phyloP scores from a whole-genome alignment of 768 basidiomycete genomes.

The Trichaptum fuscoviolaceum region DNA sequence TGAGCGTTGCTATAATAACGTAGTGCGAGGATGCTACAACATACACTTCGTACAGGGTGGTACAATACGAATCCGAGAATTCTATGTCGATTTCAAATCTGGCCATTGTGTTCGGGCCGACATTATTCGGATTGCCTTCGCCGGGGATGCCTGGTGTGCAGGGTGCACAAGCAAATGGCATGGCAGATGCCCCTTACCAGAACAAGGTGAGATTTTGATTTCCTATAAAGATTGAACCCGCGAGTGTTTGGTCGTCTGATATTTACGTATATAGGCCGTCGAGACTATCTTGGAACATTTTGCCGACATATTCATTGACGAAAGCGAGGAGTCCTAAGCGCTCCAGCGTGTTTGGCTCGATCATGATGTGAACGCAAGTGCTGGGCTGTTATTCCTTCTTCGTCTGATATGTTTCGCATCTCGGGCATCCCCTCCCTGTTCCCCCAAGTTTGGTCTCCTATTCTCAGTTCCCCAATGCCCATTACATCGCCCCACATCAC shows the following conservation, averaged over 20 bases:
- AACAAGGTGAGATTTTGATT: conserved; percentile 47
- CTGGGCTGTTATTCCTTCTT: neutral
- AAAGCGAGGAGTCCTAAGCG: conserved; percentile 40
- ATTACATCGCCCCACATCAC: too few relatives aligned
- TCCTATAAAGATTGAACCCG: neutral
- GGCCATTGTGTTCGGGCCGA: conserved; percentile 97
- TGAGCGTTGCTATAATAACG: conserved; percentile 8
- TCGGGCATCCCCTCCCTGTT: neutral
- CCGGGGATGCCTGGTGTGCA: conserved; percentile 27
- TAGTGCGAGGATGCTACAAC: neutral
- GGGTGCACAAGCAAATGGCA: conserved; percentile 43
- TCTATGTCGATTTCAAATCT: conserved; percentile 92
- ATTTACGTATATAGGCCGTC: conserved; percentile 55
- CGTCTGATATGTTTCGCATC: neutral
- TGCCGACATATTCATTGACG: conserved; percentile 95
- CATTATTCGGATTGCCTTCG: conserved; percentile 72
- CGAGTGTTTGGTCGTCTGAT: neutral
- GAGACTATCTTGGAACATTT: conserved; percentile 95
- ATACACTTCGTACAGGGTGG: conserved; percentile 47
- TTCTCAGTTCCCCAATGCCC: too few relatives aligned
- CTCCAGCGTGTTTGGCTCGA: neutral
- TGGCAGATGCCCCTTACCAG: conserved; percentile 68
- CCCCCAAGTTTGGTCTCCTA: too few relatives aligned
- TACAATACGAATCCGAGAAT: conserved; percentile 69
- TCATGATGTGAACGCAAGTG: neutral